Base-by-base conservation (phyloP, 345 rosid species). In the Zanthoxylum bungeanum region DNA sequence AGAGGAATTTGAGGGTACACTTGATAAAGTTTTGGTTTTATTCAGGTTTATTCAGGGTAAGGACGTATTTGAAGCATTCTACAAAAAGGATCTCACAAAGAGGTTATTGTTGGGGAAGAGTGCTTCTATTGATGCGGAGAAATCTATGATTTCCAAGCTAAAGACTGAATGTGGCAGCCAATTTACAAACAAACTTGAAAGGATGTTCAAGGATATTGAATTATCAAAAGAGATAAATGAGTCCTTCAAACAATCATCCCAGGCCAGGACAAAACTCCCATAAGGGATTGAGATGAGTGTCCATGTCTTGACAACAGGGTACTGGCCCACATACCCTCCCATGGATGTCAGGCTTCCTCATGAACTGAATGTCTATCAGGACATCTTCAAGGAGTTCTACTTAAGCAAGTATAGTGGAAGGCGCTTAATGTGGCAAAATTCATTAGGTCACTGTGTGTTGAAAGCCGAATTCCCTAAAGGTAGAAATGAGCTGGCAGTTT, bases 131-230 rank as follows among this genome's bases (percentile, higher is more conserved):
- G 99, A 95, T 72, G 97, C 98, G 0, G 99, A 95, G 87, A 95
- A 95, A 77, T 95, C 99, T 68, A 95, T 95, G 99, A 95, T 95
- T 77, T 91, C 99, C 42, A 95, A 95, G 99, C 86, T 95, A 66
- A 95, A 95, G 87, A 95, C 93, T 0, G 99, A 95, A 84, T 95
- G 99, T 76, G 98, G 99, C 63, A 92, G 98, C 78, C 99, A 95
- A 79, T 95, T 95, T 73, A 92, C 98, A 19, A 95, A 95, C 86
- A 95, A 95, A 75, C 99, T 95, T 61, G 99, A 95, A 67, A 97
- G 99, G 70, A 95, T 95, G 99, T 95, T 95, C 80, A 95, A 95
- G 99, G 99, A 95, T 79, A 88, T 95, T 83, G 99, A 95, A 79
- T 74, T 92, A 66, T 95, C 99, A 17, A 95, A 89, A 84, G 99